A percentile compares a stretch with the other conserved stretches of the same genome.
Conservation (phyloP, 1,139 yeast species). For the Arxiozyma slooffiae region DNA sequence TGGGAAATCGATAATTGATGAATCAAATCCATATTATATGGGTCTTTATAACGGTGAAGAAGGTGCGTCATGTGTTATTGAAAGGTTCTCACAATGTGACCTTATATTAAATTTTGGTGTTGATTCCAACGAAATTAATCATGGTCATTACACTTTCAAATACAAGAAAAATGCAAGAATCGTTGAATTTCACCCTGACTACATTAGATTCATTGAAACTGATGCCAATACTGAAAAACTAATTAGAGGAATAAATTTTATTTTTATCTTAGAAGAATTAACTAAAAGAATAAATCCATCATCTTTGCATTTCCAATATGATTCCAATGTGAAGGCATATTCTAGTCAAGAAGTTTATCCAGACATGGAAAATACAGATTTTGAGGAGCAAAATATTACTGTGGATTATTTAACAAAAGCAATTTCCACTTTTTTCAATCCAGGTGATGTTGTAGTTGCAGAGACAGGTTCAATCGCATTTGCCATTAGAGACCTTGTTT, state of each 20-base stretch:
- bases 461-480: constrained; percentile 78
- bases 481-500: constrained; percentile 51
- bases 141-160: constrained; percentile 37
- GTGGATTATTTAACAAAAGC: constrained; percentile 16
- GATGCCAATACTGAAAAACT: constrained; percentile 11
- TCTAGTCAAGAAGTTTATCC: constrained; percentile 3
- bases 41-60: constrained; percentile 44
- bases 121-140: constrained; percentile 45
- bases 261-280: constrained; percentile 39
- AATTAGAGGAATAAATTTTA: constrained; percentile 36
- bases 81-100: constrained; percentile 32
- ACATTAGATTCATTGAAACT: constrained; percentile 33
- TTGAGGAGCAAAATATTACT: constrained; percentile 22
- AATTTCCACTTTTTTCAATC: constrained; percentile 32
- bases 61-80: constrained; percentile 14
- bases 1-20: constrained; percentile 44
- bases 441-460: constrained; percentile 55
- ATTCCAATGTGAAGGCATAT: constrained; percentile 3
- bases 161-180: constrained; percentile 24
- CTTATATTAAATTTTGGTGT: constrained; percentile 44
- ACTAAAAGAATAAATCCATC: constrained; percentile 30
- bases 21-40: constrained; percentile 44
- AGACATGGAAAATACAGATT: constrained; percentile 6
- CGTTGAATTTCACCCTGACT: constrained; percentile 34
- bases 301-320: constrained; percentile 23